These are phyloP conservation scores for Aspergillus diversus DNA, from an alignment of 495 filamentous ascomycete genomes.

Conservation along the genomic window DNA sequence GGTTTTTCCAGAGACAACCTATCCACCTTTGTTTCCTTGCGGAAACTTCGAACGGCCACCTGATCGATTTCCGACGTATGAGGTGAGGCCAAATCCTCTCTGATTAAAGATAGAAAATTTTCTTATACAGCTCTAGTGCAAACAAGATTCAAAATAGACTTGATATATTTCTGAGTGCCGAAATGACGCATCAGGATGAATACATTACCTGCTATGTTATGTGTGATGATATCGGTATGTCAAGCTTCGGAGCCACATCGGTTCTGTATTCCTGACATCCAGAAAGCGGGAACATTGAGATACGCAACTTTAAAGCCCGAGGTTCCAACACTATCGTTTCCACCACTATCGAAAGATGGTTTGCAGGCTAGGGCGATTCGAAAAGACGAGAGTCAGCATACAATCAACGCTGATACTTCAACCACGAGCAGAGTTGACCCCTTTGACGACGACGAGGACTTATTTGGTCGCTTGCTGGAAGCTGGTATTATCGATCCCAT, in stretches of 20 bases:
- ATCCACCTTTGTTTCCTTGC: conserved; percentile 76
- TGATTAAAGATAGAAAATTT: neutral
- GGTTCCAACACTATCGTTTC: conserved; percentile 61
- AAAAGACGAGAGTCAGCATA: conserved; percentile 14
- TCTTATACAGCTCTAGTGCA: conserved; percentile 48
- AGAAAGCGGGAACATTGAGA: conserved; percentile 73
- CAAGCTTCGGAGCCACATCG: too few species aligned
- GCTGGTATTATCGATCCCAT: conserved; percentile 31
- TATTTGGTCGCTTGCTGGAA: conserved; percentile 58
- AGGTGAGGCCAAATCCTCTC: conserved; percentile 40
- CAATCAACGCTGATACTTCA: conserved; percentile 17
- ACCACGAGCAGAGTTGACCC: conserved; percentile 38
- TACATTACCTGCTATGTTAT: conserved; percentile 72
- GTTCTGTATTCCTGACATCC: conserved; percentile 3
- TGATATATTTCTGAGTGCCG: conserved; percentile 63
- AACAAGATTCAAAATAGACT: conserved; percentile 65
- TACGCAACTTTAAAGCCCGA: conserved; percentile 63
- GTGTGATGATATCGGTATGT: conserved; percentile 83
- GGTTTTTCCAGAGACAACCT: conserved; percentile 60
- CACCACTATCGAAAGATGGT: conserved; percentile 18
- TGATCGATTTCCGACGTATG: conserved; percentile 79
- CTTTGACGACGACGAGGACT: conserved; percentile 60
- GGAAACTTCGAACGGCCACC: conserved; percentile 72
- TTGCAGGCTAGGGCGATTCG: neutral
- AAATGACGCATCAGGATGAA: conserved; percentile 59